phyloP scores from a whole-genome alignment of 1,284 basidiomycete species.

The Tilletia indica region DNA sequence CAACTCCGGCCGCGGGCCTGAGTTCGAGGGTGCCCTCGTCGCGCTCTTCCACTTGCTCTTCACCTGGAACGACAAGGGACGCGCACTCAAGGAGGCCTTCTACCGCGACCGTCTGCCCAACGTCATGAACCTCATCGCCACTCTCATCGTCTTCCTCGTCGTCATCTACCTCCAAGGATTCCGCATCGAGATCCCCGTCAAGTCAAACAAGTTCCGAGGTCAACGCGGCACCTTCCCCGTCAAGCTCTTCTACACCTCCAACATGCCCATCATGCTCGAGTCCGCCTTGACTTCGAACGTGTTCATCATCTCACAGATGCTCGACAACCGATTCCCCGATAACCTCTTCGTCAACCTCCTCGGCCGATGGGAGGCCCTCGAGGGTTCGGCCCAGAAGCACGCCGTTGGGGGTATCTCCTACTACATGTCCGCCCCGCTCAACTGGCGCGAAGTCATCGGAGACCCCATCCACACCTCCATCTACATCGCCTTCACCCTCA shows the following conservation, averaged over 20 bases:
- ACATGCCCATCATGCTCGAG: conserved; percentile 99
- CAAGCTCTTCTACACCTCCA: conserved; percentile 97
- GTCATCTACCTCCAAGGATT: conserved; percentile 99
- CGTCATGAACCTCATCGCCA: conserved; percentile 94
- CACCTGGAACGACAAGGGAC: conserved; percentile 97
- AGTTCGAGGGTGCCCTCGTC: conserved; percentile 95
- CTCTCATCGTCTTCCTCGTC: conserved; percentile 82
- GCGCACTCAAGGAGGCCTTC: conserved; percentile 95
- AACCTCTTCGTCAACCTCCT: conserved; percentile 87
- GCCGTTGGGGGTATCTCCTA: conserved; percentile 92
- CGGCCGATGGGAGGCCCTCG: conserved; percentile 94
- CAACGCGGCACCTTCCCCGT: conserved; percentile 92
- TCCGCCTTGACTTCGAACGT: conserved; percentile 89
- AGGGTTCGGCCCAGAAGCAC: conserved; percentile 85
- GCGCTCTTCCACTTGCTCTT: conserved; percentile 96
- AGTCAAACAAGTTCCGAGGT: conserved; percentile 91
- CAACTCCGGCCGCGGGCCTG: conserved; percentile 96
- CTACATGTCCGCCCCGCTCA: conserved; percentile 96
- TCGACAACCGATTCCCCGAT: conserved; percentile 78
- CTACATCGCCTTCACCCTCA: conserved; percentile 89
- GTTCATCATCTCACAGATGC: conserved; percentile 95
- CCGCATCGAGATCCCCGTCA: conserved; percentile 97
- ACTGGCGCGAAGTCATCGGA: conserved; percentile 76
- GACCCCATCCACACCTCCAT: conserved; percentile 91
- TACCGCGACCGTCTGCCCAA: conserved; percentile 96